A percentile compares a stretch with the other conserved stretches of the same genome.
Evolutionary conservation across 2,329 filamentous ascomycete species (phyloP).

Genomic region (Paecilomyces formosus): DNA sequence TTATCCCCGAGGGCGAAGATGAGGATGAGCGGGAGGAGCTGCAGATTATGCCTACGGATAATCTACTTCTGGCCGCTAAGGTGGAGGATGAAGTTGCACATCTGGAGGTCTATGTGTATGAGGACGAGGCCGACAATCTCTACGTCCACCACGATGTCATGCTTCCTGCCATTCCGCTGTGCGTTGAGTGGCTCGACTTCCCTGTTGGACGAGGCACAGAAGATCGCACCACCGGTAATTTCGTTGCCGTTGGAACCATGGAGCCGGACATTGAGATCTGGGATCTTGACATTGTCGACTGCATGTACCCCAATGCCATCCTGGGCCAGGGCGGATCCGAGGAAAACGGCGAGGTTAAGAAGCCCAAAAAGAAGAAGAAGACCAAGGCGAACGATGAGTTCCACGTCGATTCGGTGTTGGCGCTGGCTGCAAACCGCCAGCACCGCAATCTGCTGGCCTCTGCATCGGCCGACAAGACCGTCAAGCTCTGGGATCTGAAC

Average conservation of each 20-base stretch:
- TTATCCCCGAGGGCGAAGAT: constrained; percentile 69
- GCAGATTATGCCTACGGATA: constrained; percentile 87
- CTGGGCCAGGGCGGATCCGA: constrained; percentile 64
- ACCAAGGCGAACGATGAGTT: constrained; percentile 87
- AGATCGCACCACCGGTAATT: constrained; percentile 69
- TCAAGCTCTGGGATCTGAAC: constrained; percentile 96
- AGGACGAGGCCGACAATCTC: constrained; percentile 89
- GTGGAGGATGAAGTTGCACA: constrained; percentile 96
- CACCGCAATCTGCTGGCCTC: constrained; percentile 93
- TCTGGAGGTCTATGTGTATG: constrained; percentile 94
- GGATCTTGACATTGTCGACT: constrained; percentile 92
- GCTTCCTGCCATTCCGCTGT: constrained; percentile 92
- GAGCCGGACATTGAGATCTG: constrained; percentile 98
- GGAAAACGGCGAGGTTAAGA: constrained; percentile 43
- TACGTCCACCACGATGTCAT: constrained; percentile 99
- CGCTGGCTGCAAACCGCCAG: constrained; percentile 83
- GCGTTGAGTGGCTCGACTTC: constrained; percentile 90
- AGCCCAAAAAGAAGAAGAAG: constrained; percentile 83
- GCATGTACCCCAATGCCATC: constrained; percentile 97
- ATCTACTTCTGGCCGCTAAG: constrained; percentile 83
- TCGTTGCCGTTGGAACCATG: constrained; percentile 92
- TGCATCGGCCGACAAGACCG: constrained; percentile 89
- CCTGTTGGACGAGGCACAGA: constrained; percentile 68
- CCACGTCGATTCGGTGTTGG: constrained; percentile 89
- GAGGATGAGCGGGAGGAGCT: constrained; percentile 90